Percentiles rank a stretch among this genome's conserved stretches.
phyloP scores from a whole-genome alignment of 1,139 yeast species.

The Taphrina betulina region DNA sequence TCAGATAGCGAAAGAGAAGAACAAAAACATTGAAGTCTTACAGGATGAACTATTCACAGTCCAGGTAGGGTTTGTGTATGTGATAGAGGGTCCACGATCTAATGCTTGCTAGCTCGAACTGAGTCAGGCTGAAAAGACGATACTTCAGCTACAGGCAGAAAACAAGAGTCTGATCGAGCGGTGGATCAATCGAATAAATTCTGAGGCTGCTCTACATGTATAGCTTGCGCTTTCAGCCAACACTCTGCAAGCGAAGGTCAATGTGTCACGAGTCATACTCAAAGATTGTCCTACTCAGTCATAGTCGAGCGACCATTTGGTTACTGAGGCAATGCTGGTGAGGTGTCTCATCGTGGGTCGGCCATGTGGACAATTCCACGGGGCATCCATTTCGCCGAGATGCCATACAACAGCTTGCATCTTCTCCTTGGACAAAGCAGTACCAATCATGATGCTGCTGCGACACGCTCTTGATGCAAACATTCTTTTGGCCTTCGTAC shows the following conservation, averaged over 20 bases:
- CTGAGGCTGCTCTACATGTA: slow-evolving; percentile 1
- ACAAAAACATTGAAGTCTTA: slow-evolving; percentile 5
- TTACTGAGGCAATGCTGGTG: slow-evolving; percentile 51
- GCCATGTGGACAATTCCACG: slow-evolving; percentile 98
- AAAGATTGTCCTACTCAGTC: no score
- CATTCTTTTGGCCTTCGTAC: slow-evolving; percentile 77
- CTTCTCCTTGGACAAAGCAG: slow-evolving; percentile 54
- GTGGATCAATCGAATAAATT: slow-evolving; percentile 24
- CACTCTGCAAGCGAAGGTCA: background rate
- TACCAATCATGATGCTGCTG: slow-evolving; percentile 91
- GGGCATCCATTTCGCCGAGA: slow-evolving; percentile 73
- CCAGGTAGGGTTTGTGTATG: background rate
- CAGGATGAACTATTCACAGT: slow-evolving; percentile 21
- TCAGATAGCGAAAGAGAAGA: slow-evolving; percentile 7
- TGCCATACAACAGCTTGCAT: slow-evolving; percentile 71
- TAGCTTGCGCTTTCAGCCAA: background rate
- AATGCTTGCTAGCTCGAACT: background rate
- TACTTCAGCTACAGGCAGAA: background rate
- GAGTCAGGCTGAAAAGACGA: background rate
- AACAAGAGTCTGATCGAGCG: slow-evolving; percentile 7
- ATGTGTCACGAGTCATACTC: background rate
- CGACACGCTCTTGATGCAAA: slow-evolving; percentile 96
- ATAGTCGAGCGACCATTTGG: slow-evolving; percentile 11
- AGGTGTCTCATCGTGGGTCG: slow-evolving; percentile 94
- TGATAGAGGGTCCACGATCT: background rate